phyloP scores from a whole-genome alignment of 768 basidiomycete genomes.

The Agaricus bisporus region DNA sequence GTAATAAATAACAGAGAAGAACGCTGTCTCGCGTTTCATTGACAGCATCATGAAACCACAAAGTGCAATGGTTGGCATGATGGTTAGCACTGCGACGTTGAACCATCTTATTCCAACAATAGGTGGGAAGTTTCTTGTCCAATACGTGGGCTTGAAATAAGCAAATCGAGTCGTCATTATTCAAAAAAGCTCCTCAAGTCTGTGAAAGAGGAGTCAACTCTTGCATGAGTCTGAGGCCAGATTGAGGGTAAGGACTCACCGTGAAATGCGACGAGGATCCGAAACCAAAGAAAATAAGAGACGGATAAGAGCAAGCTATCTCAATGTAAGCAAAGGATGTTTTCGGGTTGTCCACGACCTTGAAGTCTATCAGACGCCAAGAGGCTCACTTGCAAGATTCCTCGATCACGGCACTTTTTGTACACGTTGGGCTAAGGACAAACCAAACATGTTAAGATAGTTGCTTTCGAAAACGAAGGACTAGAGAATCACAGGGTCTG shows the following conservation, averaged over 20 bases:
- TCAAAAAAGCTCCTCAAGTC: background rate
- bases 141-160: constrained; percentile 1
- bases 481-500: background rate
- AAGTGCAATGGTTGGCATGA: constrained; percentile 65
- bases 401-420: constrained; percentile 1
- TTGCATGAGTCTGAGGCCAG: too few relatives aligned
- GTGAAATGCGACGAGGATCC: too few relatives aligned
- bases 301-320: too few relatives aligned
- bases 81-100: constrained; percentile 61
- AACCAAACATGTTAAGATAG: background rate
- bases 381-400: background rate
- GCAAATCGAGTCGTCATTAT: background rate
- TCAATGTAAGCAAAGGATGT: background rate
- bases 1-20: constrained; percentile 70
- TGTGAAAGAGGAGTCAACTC: background rate
- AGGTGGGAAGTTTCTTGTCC: constrained; percentile 34
- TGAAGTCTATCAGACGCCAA: background rate
- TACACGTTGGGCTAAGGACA: background rate
- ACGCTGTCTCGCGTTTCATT: constrained; percentile 42
- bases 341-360: background rate
- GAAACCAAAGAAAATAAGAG: too few relatives aligned
- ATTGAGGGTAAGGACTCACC: background rate
- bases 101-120: constrained; percentile 67
- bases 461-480: background rate
- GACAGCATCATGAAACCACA: constrained; percentile 57